Conservation (phyloP, 805 yeast species). For the Grigorovia jiainica region DNA sequence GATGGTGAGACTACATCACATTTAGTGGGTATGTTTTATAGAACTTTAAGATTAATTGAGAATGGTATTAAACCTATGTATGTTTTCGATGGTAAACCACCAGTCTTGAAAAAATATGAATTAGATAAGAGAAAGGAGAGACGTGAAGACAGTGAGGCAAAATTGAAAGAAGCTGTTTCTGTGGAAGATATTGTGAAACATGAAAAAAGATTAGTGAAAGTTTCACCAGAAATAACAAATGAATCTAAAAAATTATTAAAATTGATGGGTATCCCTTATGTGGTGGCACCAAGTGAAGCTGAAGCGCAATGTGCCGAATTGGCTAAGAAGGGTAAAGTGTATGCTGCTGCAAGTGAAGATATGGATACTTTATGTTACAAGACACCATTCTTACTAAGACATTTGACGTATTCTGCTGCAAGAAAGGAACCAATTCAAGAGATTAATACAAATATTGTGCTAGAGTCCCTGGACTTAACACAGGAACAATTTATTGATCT, state of each 20-base stretch:
- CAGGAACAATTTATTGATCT: slow-evolving; percentile 73
- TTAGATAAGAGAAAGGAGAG: slow-evolving; percentile 73
- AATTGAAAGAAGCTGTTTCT: slow-evolving; percentile 66
- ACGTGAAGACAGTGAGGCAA: slow-evolving; percentile 74
- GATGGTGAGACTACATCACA: slow-evolving; percentile 91
- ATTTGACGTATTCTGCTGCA: slow-evolving; percentile 89
- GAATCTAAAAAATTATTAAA: slow-evolving; percentile 77
- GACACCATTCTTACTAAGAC: slow-evolving; percentile 75
- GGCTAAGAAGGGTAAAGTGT: slow-evolving; percentile 83
- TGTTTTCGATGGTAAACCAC: slow-evolving; percentile 97
- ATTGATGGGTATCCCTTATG: slow-evolving; percentile 92
- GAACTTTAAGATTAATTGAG: slow-evolving; percentile 83
- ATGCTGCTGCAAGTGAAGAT: slow-evolving; percentile 97
- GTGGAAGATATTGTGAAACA: slow-evolving; percentile 59
- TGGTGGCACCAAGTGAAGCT: slow-evolving; percentile 95
- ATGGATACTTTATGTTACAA: slow-evolving; percentile 95
- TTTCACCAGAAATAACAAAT: slow-evolving; percentile 82
- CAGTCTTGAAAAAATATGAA: slow-evolving; percentile 87
- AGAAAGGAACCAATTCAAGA: slow-evolving; percentile 89
- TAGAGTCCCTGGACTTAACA: slow-evolving; percentile 71
- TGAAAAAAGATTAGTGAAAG: slow-evolving; percentile 84
- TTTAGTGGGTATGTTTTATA: slow-evolving; percentile 90
- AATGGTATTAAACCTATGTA: slow-evolving; percentile 94
- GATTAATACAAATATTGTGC: slow-evolving; percentile 53
- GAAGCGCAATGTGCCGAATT: slow-evolving; percentile 97